Evolutionary conservation across 306 rosid genomes (phyloP), one percentile per base, ranked within the genome.

Genomic region (Adenanthera pavonina): DNA sequence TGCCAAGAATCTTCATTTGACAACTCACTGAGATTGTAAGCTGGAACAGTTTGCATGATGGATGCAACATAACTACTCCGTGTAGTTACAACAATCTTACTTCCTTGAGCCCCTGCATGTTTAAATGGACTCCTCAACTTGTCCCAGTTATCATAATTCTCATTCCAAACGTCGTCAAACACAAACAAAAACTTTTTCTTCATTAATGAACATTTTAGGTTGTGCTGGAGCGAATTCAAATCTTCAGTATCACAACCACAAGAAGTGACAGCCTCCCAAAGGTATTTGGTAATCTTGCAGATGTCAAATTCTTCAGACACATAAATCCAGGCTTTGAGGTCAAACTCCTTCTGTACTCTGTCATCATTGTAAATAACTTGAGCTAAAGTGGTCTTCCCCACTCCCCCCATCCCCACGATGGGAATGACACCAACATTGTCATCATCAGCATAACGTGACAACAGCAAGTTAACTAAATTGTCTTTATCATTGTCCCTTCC

Each of bases 31-130:
- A 82, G 69, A 82, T 82, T n/a, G 76, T 82, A 70, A 54, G 84
- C 60, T 6, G 73, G 76, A 75, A 79, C 19, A 15, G 82, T 82
- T 25, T 79, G 84, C 89, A 86, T 82, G 64, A 86, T 82, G n/a
- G 84, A 82, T 38, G 86, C 89, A 65, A 86, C 86, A 38, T 33
- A 0, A 33, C 80, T 12, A 48, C 82, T 82, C 54, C 82, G 17
- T 38, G 89, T 82, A 34, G 86, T 86, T 9, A 86, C 89, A 54
- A 82, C 66, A 65, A 86, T 82, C 74, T 85, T 81, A 78, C 89
- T 79, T 47, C 86, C 86, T 36, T 54, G 70, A 46, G 80, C 89
- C 49, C 85, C 85, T 30, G 69, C 83, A 56, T 82, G 69, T 14
- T 75, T 68, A 75, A 86, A 79, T 53, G 84, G 86, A 75, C 64